Base-by-base conservation (phyloP, 2,329 filamentous ascomycete species). In the Botryotinia narcissicola region DNA sequence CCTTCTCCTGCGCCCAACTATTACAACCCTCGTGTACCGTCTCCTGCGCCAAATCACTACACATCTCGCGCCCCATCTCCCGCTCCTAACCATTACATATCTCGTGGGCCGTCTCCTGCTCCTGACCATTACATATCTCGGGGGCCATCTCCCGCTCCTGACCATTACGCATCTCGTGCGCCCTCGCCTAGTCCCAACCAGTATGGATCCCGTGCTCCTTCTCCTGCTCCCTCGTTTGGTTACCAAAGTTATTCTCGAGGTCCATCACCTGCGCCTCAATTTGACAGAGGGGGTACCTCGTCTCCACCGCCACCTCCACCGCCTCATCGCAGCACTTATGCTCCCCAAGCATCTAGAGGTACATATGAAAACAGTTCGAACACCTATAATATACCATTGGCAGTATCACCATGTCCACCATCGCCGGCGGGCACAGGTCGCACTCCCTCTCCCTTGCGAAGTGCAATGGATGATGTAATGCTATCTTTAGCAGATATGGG, bases 401-500 rank as follows among this genome's bases (percentile, higher is more conserved):
- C 82, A 75, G 85, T 86, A 10, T 93, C 92, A 1, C 91, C 92
- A 0, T 86, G 85, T 51, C 91, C 91, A 4, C 89, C 89, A 6
- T 94, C 93, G 8, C 90, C 92, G 2, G 89, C 86, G 63, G 84
- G 85, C 57, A 88, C 87, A 62, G 90, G 90, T 1, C 85, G 93
- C 81, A 99, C 96, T 0, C 96, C 96, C 1, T 98, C 96, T 3
- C 96, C 96, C 0, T 84, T 99, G 4, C 88, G 96, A 74, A 94
- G 95, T 81, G 96, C 96, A 1, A 99, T 99, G 94, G 95, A 98
- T 80, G 95, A 97, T 82, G 95, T 99, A 6, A 98, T 98, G 90
- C 94, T 96, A 77, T 97, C 96, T 73, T 83, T 99, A 61, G 92
- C 97, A 80, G 94, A 95, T 74, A 93, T 99, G 86, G 91, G 91